Conservation (phyloP, 148 eudicot species). For the Persicaria tinctoria region DNA sequence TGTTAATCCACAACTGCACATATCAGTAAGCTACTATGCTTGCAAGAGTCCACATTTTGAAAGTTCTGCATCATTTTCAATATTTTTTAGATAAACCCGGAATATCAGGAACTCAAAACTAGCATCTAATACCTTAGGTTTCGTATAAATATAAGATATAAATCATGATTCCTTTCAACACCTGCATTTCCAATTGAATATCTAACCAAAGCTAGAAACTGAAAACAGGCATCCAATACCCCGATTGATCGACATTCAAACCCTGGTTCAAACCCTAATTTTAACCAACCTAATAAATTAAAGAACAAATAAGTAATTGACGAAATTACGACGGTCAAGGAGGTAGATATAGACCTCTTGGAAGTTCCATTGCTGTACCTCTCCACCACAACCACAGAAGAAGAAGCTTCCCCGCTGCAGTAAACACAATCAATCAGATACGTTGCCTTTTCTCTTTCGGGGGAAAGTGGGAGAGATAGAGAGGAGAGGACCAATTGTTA, state of each 20-base stretch:
- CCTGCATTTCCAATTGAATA: background rate
- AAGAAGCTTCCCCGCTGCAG: conserved; percentile 32
- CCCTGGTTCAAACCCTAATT: background rate
- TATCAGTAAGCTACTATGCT: background rate
- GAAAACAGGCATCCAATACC: background rate
- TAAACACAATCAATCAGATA: conserved; percentile 14
- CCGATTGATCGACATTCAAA: background rate
- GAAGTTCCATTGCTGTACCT: conserved; percentile 64
- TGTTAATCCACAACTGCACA: background rate
- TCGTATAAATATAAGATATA: background rate
- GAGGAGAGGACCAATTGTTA: conserved; percentile 13
- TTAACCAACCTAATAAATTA: background rate
- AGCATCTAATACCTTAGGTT: background rate
- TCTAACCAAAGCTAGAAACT: background rate
- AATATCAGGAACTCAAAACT: background rate
- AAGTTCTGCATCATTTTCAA: background rate
- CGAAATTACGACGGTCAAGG: conserved; percentile 1
- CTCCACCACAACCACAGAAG: conserved; percentile 52
- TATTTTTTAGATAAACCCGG: too few species aligned
- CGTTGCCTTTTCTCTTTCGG: background rate
- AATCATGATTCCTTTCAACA: background rate
- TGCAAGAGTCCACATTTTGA: background rate
- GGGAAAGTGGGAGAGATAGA: background rate
- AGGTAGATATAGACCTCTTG: conserved; percentile 42
- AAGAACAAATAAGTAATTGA: background rate